Percentiles rank a stretch among this genome's conserved stretches.
Conservation (phyloP, 495 filamentous ascomycete species). For the Podospora appendiculata region DNA sequence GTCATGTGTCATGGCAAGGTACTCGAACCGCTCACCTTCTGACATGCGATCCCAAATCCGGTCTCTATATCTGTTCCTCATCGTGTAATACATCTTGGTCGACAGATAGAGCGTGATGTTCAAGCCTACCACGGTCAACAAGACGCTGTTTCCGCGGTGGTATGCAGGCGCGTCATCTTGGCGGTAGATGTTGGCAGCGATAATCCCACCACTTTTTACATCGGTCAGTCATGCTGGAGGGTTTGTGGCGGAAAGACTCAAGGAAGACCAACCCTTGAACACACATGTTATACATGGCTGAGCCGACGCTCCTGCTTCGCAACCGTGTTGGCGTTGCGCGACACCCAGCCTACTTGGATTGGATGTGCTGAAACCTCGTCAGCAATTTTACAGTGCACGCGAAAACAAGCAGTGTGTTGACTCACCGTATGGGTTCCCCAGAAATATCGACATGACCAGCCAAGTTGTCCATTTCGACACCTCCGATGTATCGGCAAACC, state of each 20-base stretch:
- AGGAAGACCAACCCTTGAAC: constrained; percentile 45
- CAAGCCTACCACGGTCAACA: constrained; percentile 46
- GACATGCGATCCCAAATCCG: constrained; percentile 49
- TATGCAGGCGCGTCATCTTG: constrained; percentile 62
- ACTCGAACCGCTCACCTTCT: constrained; percentile 52
- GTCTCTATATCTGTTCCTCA: constrained; percentile 42
- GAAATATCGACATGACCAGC: constrained; percentile 47
- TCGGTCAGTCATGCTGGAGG: constrained; percentile 6
- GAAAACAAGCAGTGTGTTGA: background rate
- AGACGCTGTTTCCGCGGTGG: constrained; percentile 55
- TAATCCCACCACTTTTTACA: constrained; percentile 40
- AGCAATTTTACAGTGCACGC: background rate
- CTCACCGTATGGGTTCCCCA: constrained; percentile 50
- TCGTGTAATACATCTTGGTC: constrained; percentile 56
- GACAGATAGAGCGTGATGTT: constrained; percentile 50
- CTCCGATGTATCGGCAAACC: constrained; percentile 31
- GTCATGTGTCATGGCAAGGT: constrained; percentile 57
- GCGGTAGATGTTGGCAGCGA: constrained; percentile 48
- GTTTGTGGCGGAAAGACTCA: constrained; percentile 45
- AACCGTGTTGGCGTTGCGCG: constrained; percentile 40
- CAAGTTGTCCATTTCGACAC: constrained; percentile 46
- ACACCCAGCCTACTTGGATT: constrained; percentile 38
- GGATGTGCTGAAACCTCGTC: constrained; percentile 23
- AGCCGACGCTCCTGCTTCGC: constrained; percentile 55
- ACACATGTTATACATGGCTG: constrained; percentile 66